phyloP scores from a whole-genome alignment of 345 rosid species.

The Lagerstroemia speciosa region DNA sequence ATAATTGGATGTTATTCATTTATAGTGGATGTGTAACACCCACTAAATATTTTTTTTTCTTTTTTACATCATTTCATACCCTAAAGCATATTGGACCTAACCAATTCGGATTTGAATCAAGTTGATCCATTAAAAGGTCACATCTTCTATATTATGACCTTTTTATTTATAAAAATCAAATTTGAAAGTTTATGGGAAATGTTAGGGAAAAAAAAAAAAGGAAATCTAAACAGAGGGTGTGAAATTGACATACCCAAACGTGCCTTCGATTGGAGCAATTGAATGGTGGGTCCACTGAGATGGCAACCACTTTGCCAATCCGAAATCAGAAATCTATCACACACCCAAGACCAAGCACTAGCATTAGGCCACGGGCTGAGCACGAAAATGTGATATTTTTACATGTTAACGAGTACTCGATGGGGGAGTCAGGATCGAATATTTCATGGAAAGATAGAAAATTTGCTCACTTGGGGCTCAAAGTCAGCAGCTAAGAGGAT shows the following conservation, averaged over 20 bases:
- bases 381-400: neutral
- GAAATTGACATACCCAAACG: slow-evolving; percentile 56
- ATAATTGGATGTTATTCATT: no score
- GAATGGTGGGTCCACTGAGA: slow-evolving; percentile 99
- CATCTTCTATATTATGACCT: no score
- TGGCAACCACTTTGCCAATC: slow-evolving; percentile 97
- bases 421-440: neutral
- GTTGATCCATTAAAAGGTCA: no score
- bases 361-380: neutral
- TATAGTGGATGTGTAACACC: no score
- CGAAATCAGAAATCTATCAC: slow-evolving; percentile 82
- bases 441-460: neutral
- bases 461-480: slow-evolving; percentile 47
- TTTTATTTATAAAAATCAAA: no score
- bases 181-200: no score
- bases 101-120: no score
- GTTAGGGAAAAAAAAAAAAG: neutral
- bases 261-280: slow-evolving; percentile 96
- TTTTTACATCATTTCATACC: no score
- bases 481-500: slow-evolving; percentile 69
- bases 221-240: neutral
- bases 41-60: no score
- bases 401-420: neutral
- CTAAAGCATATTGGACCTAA: no score
- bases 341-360: neutral